Evolutionary conservation across 139 green algal genomes (phyloP).

Genomic region (Nannochloris sp.): DNA sequence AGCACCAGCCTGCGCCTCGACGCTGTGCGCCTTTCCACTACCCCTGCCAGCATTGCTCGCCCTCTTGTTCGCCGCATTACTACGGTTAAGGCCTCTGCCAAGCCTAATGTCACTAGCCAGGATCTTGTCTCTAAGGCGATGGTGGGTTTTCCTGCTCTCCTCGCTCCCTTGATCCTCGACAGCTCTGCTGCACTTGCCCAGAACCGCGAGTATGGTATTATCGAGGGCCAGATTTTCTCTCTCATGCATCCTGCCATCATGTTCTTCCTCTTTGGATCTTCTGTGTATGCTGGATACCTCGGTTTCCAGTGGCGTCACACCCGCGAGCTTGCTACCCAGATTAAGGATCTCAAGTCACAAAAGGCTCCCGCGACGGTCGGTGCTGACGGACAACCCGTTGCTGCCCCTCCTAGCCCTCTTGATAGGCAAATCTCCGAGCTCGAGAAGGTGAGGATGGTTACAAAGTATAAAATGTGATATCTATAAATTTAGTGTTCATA

Average conservation of each 20-base stretch:
- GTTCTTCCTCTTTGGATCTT: conserved; percentile 66
- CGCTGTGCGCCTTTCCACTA: too few relatives aligned
- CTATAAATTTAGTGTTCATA: background rate
- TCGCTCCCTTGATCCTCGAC: background rate
- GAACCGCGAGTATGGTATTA: conserved; percentile 6
- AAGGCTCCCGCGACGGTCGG: conserved; percentile 37
- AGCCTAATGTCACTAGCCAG: background rate
- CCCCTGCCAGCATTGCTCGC: too few relatives aligned
- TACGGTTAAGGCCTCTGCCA: background rate
- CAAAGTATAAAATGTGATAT: background rate
- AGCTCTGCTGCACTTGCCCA: background rate
- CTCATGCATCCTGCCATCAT: conserved; percentile 81
- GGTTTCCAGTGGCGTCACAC: conserved; percentile 76
- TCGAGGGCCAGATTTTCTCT: conserved; percentile 29
- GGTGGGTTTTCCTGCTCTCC: background rate
- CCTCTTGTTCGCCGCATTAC: background rate
- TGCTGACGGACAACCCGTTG: conserved; percentile 27
- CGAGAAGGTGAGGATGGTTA: conserved; percentile 54
- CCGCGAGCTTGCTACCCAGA: conserved; percentile 50
- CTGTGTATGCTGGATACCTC: conserved; percentile 81
- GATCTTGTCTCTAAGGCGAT: background rate
- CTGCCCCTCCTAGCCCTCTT: conserved; percentile 36
- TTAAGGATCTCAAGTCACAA: conserved; percentile 69
- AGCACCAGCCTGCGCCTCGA: too few relatives aligned
- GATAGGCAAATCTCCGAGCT: conserved; percentile 54